These are phyloP conservation scores for Cinchona pubescens DNA, from an alignment of 257 asterid species.

Conservation along the genomic window DNA sequence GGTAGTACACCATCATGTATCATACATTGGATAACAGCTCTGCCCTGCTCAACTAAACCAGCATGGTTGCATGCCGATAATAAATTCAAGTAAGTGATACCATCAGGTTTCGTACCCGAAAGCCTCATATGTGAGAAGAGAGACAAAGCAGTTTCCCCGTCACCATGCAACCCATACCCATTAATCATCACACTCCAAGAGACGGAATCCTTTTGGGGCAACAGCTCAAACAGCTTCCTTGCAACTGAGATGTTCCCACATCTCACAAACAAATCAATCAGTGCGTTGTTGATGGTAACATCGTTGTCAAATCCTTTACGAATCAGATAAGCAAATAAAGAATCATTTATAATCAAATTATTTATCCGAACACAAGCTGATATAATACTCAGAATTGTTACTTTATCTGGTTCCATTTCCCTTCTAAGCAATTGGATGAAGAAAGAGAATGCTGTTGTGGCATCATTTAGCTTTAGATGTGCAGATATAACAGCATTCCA, in stretches of 20 bases:
- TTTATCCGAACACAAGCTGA: slow-evolving; percentile 48
- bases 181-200: slow-evolving; percentile 58
- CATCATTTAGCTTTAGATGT: slow-evolving; percentile 25
- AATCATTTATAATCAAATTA: slow-evolving; percentile 34
- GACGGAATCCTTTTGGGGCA: slow-evolving; percentile 40
- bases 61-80: slow-evolving; percentile 57
- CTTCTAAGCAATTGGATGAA: slow-evolving; percentile 36
- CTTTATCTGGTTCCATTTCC: slow-evolving; percentile 35
- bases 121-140: slow-evolving; percentile 51
- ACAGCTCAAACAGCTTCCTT: slow-evolving; percentile 36
- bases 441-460: slow-evolving; percentile 33
- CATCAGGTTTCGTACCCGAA: slow-evolving; percentile 40
- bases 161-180: slow-evolving; percentile 58
- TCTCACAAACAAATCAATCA: slow-evolving; percentile 53
- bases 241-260: slow-evolving; percentile 46
- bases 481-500: slow-evolving; percentile 66
- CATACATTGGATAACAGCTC: slow-evolving; percentile 40
- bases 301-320: slow-evolving; percentile 43
- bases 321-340: slow-evolving; percentile 35
- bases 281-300: slow-evolving; percentile 35
- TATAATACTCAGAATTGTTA: slow-evolving; percentile 49
- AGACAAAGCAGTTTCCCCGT: slow-evolving; percentile 40
- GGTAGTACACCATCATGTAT: slow-evolving; percentile 33
- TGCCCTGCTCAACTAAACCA: slow-evolving; percentile 46
- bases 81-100: slow-evolving; percentile 37